Conservation (phyloP, 441 rosid species). For the Croton laevigatus region DNA sequence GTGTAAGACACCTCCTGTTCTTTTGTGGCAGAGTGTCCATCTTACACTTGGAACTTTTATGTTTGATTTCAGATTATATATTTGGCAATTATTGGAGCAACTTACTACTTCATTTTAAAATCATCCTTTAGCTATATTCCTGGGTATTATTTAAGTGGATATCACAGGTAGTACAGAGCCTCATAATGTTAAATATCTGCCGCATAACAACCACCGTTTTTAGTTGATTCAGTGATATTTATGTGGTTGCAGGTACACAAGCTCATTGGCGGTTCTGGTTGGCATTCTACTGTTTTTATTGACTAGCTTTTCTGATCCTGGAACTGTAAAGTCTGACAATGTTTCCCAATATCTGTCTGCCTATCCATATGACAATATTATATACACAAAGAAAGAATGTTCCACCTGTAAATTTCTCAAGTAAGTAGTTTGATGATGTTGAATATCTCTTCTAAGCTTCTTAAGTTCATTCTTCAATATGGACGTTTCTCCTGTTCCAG, state of each 20-base stretch:
- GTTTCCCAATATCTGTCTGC: conserved; percentile 60
- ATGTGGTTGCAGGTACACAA: conserved; percentile 56
- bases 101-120: conserved; percentile 51
- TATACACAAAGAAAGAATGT: conserved; percentile 72
- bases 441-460: conserved; percentile 1
- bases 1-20: background rate
- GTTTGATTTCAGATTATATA: conserved; percentile 59
- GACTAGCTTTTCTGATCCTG: conserved; percentile 91
- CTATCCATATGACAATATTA: conserved; percentile 77
- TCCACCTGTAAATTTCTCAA: conserved; percentile 78
- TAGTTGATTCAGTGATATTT: conserved; percentile 11
- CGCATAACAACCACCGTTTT: background rate
- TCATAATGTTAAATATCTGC: conserved; percentile 3
- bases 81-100: conserved; percentile 64
- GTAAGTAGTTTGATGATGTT: conserved; percentile 44
- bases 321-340: conserved; percentile 65
- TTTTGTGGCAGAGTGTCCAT: background rate
- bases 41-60: background rate
- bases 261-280: conserved; percentile 63
- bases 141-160: conserved; percentile 75
- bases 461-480: conserved; percentile 11
- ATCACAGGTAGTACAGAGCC: conserved; percentile 53
- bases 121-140: conserved; percentile 75
- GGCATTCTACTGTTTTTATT: conserved; percentile 75
- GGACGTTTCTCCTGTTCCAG: conserved; percentile 35